Conservation (phyloP, 2,329 filamentous ascomycete species). For the Fusarium sterilihyphosum region DNA sequence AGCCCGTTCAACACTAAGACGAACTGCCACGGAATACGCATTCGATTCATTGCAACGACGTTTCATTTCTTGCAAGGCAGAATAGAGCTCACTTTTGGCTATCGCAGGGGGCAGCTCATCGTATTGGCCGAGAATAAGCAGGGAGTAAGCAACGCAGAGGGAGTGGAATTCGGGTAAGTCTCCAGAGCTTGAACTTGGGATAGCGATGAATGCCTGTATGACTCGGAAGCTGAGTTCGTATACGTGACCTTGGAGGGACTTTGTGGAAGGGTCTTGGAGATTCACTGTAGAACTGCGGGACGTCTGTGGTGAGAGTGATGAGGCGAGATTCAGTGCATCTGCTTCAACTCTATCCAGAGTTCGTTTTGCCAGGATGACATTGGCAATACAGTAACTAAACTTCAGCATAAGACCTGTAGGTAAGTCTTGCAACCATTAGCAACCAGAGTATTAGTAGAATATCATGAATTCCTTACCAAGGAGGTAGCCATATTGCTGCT, state of each 20-base stretch:
- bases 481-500: slow-evolving; percentile 30
- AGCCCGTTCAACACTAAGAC: slow-evolving; percentile 24
- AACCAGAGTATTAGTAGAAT: neutral
- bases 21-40: slow-evolving; percentile 10
- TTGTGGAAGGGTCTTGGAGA: slow-evolving; percentile 6
- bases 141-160: slow-evolving; percentile 18
- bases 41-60: slow-evolving; percentile 14
- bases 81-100: neutral
- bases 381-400: slow-evolving; percentile 19
- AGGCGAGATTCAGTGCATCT: neutral
- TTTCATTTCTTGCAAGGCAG: slow-evolving; percentile 4
- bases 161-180: slow-evolving; percentile 22
- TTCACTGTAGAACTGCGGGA: neutral
- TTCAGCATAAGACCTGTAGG: slow-evolving; percentile 12
- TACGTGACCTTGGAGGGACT: slow-evolving; percentile 3
- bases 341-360: slow-evolving; percentile 16
- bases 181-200: slow-evolving; percentile 14
- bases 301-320: slow-evolving; percentile 3
- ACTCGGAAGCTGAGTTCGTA: slow-evolving; percentile 20
- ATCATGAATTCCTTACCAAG: slow-evolving; percentile 1
- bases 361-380: slow-evolving; percentile 19
- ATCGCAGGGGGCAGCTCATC: slow-evolving; percentile 9
- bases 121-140: slow-evolving; percentile 25
- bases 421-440: slow-evolving; percentile 2
- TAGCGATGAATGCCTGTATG: slow-evolving; percentile 11